Base-by-base conservation (phyloP, 139 green algal species). In the Coelastrella sp. region DNA sequence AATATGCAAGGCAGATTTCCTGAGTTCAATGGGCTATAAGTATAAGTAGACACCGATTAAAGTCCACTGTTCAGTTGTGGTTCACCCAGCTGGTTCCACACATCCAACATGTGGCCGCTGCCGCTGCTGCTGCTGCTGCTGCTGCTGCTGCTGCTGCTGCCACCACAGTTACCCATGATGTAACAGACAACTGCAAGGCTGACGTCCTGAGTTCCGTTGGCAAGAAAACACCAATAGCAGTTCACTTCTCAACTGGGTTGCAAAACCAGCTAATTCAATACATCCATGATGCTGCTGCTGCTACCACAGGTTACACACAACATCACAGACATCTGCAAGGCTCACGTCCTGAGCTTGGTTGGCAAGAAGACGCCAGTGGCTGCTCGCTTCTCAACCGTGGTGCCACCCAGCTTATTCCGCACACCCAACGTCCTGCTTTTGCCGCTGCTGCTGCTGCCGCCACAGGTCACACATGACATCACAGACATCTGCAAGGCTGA, bases 241-340 rank as follows among this genome's bases (percentile, higher is more conserved):
- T 93, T 22, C 88, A 95, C 59, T 96, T 97, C 76, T 95, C 92
- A 13, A 95, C 92, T 20, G 95, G 96, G 17, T 93, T 94, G 7
- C 92, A 91, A 95, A 95, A 73, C 89, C 92, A 32, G 60, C 71
- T 16, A 95, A 93, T 57, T 93, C 81, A 11, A 71, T 19, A 23
- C 16, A 22, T 16, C 71, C n/a, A 47, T 47, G 32, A 47, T 47
- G 11, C 71, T 77, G 14, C 13, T 77, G 16, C 71, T 16, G 7
- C 71, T 13, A 47, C 13, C 20, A 5, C 60, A 80, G 83, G 65
- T 82, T 17, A 79, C 65, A 61, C 6, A 80, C 56, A 61, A 89
- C n/a, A 13, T 97, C 82, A 94, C 83, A 19, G 54, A 96, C 88
- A 66, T 96, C 59, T 93, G 92, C 64, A 93, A 61, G 17, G 94